These are phyloP conservation scores for Agaricus sinodeliciosus DNA, from an alignment of 768 basidiomycete species.

Conservation along the genomic window DNA sequence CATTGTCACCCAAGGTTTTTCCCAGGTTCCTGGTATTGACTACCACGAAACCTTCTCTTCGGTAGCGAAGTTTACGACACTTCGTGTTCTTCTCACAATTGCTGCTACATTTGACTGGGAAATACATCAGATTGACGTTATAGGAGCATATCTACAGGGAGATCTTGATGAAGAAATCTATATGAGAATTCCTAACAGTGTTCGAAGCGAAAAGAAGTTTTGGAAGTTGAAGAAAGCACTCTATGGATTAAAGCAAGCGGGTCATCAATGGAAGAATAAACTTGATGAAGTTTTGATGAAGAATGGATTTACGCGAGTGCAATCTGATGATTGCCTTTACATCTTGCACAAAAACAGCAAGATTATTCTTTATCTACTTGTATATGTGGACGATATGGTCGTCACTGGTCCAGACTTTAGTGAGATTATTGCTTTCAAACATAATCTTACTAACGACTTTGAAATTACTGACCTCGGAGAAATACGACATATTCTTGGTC, in stretches of 20 bases:
- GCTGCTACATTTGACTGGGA: background rate
- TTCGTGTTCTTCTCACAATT: slow-evolving; percentile 12
- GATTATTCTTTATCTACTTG: slow-evolving; percentile 17
- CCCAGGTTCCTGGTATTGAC: slow-evolving; percentile 25
- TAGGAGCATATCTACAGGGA: slow-evolving; percentile 20
- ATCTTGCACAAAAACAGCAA: slow-evolving; percentile 18
- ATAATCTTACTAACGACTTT: slow-evolving; percentile 10
- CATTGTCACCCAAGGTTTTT: slow-evolving; percentile 20
- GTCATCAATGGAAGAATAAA: slow-evolving; percentile 22
- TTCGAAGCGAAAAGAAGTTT: slow-evolving; percentile 9
- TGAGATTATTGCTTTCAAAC: background rate
- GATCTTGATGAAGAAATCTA: slow-evolving; percentile 21
- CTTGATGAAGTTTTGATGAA: slow-evolving; percentile 6
- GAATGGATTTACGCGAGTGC: slow-evolving; percentile 14
- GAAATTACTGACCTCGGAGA: slow-evolving; percentile 21
- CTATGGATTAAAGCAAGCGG: slow-evolving; percentile 29
- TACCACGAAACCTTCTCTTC: slow-evolving; percentile 27
- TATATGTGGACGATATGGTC: slow-evolving; percentile 15
- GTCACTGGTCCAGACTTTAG: background rate
- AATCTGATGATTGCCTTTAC: too few species aligned
- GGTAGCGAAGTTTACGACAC: slow-evolving; percentile 14
- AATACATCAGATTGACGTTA: slow-evolving; percentile 16
- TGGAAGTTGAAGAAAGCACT: slow-evolving; percentile 12
- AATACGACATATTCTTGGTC: slow-evolving; percentile 21
- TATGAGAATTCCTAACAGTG: slow-evolving; percentile 17